Base-by-base conservation (phyloP, 2,329 filamentous ascomycete species). In the Sarocladium brachiariae region DNA sequence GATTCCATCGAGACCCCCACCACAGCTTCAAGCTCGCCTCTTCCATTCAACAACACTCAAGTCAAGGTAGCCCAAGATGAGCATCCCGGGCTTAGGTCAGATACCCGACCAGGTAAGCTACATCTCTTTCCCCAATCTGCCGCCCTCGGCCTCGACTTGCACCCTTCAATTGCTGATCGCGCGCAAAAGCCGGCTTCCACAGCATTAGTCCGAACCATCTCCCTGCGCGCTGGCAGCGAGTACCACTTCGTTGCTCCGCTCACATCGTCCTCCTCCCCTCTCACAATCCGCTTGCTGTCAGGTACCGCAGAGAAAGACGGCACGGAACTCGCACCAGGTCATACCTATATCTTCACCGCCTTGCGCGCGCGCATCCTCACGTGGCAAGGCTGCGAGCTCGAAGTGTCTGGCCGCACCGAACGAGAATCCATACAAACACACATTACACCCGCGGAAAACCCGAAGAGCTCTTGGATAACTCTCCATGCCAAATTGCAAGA, bases 231-330 rank as follows among this genome's bases (percentile, higher is more conserved):
- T 51, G 80, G 79, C 57, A 84, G 80, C 60, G 87, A 92, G 75
- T 92, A 86, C 83, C 81, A 87, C 48, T 92, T 92, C 69, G 78
- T 88, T 61, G 83, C 89, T 39, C 76, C 83, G 10, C 66, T 72
- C 54, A 68, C 64, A 55, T 66, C 68, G 53, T 69, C 64, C 55
- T 66, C 68, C 52, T 59, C 65, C n/a, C n/a, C n/a, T 25, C 53
- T 77, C 48, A 65, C 67, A 34, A 62, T 78, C 45, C 75, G 90
- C 72, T 75, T 97, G 23, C 70, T 89, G 51, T 81, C 78, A 30
- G 93, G 93, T 54, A 89, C 85, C 1, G 93, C 92, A 46, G 93
- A 99, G 68, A 83, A 95, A 62, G 96, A 97, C 64, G 93, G 93
- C 63, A 91, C 92, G 51, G 93, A 99, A 70, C 85, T 99, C 38